A percentile compares a stretch with the other conserved stretches of the same genome.
phyloP scores from a whole-genome alignment of 1,139 yeast genomes.

The Taphrina pruni region DNA sequence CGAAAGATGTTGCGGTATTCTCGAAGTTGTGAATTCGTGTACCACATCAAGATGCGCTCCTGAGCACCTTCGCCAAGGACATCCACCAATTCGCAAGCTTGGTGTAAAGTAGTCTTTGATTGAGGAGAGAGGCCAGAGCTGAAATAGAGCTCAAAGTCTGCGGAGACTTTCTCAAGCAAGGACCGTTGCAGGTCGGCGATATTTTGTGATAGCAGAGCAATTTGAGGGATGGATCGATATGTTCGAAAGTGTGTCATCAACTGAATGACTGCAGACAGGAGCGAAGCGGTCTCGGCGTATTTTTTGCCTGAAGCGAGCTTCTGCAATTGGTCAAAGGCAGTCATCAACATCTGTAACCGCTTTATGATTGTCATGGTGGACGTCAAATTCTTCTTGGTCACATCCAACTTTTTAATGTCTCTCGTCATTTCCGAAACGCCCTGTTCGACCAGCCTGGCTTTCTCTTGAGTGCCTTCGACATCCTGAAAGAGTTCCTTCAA shows the following conservation, averaged over 20 bases:
- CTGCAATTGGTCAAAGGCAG: conserved; percentile 73
- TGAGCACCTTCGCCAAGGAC: conserved; percentile 66
- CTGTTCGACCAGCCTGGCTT: conserved; percentile 53
- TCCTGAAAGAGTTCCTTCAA: conserved; percentile 54
- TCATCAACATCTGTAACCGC: conserved; percentile 81
- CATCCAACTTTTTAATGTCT: conserved; percentile 78
- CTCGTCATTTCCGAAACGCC: conserved; percentile 61
- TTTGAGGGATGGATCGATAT: conserved; percentile 82
- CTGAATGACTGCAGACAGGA: conserved; percentile 79
- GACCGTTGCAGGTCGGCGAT: conserved; percentile 69
- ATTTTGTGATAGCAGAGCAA: conserved; percentile 69
- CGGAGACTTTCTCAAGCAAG: conserved; percentile 73
- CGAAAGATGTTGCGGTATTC: conserved; percentile 79
- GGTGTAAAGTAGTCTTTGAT: conserved; percentile 53
- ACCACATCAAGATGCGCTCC: conserved; percentile 73
- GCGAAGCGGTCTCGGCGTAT: conserved; percentile 67
- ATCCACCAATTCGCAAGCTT: conserved; percentile 77
- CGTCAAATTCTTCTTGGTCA: conserved; percentile 80
- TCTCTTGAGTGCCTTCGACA: conserved; percentile 57
- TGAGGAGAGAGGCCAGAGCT: conserved; percentile 48
- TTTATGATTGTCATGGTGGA: conserved; percentile 84
- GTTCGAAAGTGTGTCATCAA: conserved; percentile 76
- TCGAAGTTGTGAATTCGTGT: conserved; percentile 68
- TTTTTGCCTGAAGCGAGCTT: conserved; percentile 58
- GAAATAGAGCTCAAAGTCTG: conserved; percentile 67